Conservation (phyloP, 2,329 filamentous ascomycete species). For the Neonectria faginata region DNA sequence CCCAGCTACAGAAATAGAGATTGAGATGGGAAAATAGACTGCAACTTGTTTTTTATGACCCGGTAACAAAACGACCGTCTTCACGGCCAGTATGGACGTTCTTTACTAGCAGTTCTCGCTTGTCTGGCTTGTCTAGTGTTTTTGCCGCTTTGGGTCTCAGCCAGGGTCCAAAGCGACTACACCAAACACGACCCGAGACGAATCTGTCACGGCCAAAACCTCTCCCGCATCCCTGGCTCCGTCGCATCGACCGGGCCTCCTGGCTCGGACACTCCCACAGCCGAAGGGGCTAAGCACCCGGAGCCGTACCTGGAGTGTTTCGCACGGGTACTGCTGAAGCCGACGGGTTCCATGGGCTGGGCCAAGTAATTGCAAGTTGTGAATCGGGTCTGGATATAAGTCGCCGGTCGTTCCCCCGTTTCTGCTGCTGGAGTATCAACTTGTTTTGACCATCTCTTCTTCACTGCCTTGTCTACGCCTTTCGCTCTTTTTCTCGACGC, state of each 20-base stretch:
- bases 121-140: background rate
- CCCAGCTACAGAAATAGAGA: background rate
- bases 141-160: slow-evolving; percentile 18
- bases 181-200: slow-evolving; percentile 52
- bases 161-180: slow-evolving; percentile 35
- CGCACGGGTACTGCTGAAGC: slow-evolving; percentile 30
- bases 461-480: slow-evolving; percentile 33
- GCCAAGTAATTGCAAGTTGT: too few relatives aligned
- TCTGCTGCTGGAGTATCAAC: background rate
- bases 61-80: background rate
- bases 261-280: slow-evolving; percentile 34
- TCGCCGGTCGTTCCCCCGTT: slow-evolving; percentile 26
- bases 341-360: background rate
- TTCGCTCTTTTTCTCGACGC: slow-evolving; percentile 37
- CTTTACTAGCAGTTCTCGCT: slow-evolving; percentile 2
- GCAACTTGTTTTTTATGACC: background rate
- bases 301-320: slow-evolving; percentile 40
- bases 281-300: slow-evolving; percentile 35
- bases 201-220: slow-evolving; percentile 49
- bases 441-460: slow-evolving; percentile 33
- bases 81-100: background rate
- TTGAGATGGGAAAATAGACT: background rate
- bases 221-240: slow-evolving; percentile 33
- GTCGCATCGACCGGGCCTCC: slow-evolving; percentile 36
- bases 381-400: slow-evolving; percentile 22